A percentile compares a stretch with the other conserved stretches of the same genome.
These are phyloP conservation scores for Torrubiella hemipterigena DNA, from an alignment of 2,329 filamentous ascomycete genomes.

Conservation along the genomic window DNA sequence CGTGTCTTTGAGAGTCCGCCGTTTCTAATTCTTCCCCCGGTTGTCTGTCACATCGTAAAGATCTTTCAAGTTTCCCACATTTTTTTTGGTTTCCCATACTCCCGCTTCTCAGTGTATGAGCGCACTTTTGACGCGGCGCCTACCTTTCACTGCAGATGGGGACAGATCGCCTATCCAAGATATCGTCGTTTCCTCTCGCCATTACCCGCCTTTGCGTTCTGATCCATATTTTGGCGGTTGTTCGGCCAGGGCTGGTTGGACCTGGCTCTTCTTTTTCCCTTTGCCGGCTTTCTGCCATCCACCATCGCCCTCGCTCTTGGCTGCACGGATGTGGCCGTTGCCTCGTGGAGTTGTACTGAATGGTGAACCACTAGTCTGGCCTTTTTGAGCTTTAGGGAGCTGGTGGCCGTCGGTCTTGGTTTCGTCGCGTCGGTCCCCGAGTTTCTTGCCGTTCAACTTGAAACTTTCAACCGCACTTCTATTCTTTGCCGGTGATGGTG, in stretches of 20 bases:
- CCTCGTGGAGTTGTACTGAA: constrained; percentile 25
- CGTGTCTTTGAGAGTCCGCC: no score
- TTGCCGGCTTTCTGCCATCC: constrained; percentile 50
- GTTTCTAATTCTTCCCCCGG: no score
- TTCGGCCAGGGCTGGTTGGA: constrained; percentile 30
- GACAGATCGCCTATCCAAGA: background rate
- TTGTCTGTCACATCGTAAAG: no score
- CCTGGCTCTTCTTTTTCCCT: constrained; percentile 28
- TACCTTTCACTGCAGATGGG: background rate
- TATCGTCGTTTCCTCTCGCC: background rate
- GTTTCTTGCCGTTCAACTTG: constrained; percentile 10
- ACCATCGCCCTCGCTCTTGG: constrained; percentile 41
- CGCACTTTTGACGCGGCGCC: background rate
- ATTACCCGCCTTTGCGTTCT: constrained; percentile 52
- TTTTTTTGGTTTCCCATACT: no score
- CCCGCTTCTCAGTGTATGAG: no score
- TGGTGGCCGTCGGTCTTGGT: constrained; percentile 7
- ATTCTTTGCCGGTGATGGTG: constrained; percentile 53
- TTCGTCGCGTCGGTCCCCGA: constrained; percentile 14
- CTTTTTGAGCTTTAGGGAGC: constrained; percentile 24
- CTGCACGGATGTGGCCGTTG: constrained; percentile 40
- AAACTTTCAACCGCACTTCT: constrained; percentile 37
- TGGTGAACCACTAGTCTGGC: no score
- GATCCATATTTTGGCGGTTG: constrained; percentile 44
- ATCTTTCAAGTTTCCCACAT: no score